These are phyloP conservation scores for Paxillus rubicundulus DNA, from an alignment of 768 basidiomycete genomes.

Conservation along the genomic window DNA sequence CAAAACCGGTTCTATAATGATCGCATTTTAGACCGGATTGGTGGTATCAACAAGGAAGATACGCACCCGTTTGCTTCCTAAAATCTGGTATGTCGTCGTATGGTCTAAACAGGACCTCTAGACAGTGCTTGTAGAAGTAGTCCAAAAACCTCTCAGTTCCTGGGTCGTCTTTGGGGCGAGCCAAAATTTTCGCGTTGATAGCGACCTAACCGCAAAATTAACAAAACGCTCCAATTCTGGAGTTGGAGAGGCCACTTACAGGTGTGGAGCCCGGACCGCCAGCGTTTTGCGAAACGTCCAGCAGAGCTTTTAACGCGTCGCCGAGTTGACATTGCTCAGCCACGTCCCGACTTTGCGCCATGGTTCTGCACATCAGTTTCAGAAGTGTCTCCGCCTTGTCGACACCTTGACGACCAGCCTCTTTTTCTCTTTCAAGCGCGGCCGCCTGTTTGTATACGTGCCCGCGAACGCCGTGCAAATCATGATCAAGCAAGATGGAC, in stretches of 20 bases:
- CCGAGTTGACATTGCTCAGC: slow-evolving; percentile 90
- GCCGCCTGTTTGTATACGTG: slow-evolving; percentile 81
- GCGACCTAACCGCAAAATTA: slow-evolving; percentile 19
- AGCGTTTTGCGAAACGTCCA: slow-evolving; percentile 66
- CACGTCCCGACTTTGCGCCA: slow-evolving; percentile 78
- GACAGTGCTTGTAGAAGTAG: slow-evolving; percentile 87
- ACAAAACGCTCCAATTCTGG: neutral
- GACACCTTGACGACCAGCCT: slow-evolving; percentile 51
- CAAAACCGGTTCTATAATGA: slow-evolving; percentile 46
- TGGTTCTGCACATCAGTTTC: slow-evolving; percentile 69
- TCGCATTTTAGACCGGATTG: slow-evolving; percentile 3
- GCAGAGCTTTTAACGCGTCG: slow-evolving; percentile 77
- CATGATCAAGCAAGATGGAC: slow-evolving; percentile 84
- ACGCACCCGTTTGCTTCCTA: slow-evolving; percentile 45
- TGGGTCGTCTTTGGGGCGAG: slow-evolving; percentile 75
- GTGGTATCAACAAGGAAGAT: neutral
- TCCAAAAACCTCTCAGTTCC: slow-evolving; percentile 87
- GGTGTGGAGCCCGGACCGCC: slow-evolving; percentile 37
- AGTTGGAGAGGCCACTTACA: slow-evolving; percentile 22
- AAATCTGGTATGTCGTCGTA: slow-evolving; percentile 71
- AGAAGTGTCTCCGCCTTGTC: slow-evolving; percentile 72
- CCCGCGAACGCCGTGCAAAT: slow-evolving; percentile 78
- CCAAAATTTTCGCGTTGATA: slow-evolving; percentile 44
- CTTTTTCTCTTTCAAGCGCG: slow-evolving; percentile 66
- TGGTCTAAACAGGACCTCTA: slow-evolving; percentile 78